Conservation (phyloP, 257 asterid genomes). For the Paulownia fortunei region DNA sequence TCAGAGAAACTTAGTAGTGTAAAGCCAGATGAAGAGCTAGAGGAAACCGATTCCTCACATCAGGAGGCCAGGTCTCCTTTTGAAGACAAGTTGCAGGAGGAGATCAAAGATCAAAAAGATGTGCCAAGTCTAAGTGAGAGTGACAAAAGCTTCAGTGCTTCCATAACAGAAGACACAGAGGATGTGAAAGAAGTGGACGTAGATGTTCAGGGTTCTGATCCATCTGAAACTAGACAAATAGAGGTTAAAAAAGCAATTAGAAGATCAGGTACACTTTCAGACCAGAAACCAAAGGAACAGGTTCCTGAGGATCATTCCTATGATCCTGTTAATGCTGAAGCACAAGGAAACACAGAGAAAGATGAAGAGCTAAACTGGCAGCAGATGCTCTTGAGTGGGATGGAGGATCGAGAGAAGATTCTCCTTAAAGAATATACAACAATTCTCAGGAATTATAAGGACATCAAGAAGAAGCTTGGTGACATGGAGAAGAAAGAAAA, state of each 20-base stretch:
- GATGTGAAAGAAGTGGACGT: constrained; percentile 37
- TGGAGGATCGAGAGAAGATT: constrained; percentile 61
- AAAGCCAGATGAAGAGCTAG: constrained; percentile 58
- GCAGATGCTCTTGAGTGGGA: constrained; percentile 54
- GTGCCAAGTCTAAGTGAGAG: neutral
- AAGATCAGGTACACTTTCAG: constrained; percentile 19
- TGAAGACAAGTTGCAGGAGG: constrained; percentile 10
- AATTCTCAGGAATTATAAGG: constrained; percentile 54
- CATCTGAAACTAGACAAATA: constrained; percentile 7
- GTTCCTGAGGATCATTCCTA: constrained; percentile 1
- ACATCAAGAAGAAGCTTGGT: constrained; percentile 45
- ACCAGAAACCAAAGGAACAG: constrained; percentile 22
- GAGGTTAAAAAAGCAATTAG: neutral
- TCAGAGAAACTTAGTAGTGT: constrained; percentile 42
- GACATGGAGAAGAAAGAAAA: constrained; percentile 49
- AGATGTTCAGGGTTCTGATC: constrained; percentile 6
- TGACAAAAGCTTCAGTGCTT: constrained; percentile 3
- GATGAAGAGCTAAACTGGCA: constrained; percentile 58
- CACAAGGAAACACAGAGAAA: constrained; percentile 12
- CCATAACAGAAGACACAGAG: constrained; percentile 23
- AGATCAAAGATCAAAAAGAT: constrained; percentile 7
- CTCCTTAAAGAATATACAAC: constrained; percentile 56
- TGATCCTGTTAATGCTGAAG: neutral
- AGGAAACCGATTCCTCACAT: neutral
- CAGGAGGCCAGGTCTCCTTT: neutral